Base-by-base conservation (phyloP, 805 yeast species). In the Saccharomycopsis fodiens region DNA sequence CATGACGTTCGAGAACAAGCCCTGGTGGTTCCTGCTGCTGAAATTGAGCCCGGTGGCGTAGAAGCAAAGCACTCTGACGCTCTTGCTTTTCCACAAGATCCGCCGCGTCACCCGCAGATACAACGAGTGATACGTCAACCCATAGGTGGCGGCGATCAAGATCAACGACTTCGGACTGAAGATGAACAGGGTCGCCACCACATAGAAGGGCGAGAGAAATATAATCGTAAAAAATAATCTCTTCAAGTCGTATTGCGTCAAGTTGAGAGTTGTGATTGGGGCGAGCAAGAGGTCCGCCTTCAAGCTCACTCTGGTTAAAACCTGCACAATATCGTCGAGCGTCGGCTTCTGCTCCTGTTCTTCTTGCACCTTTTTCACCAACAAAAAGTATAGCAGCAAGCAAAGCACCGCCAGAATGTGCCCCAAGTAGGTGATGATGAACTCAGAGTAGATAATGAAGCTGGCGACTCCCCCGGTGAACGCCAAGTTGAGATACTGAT, bases 21-120 rank as follows among this genome's bases (percentile, higher is more conserved):
- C 66, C 4, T 76, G 68, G 54, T 69, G 66, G n/a, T 43, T 39
- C 22, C 32, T 48, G 23, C 42, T 47, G 46, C 72, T 73, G 57
- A 87, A 80, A 65, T 88, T 94, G 42, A 91, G 69, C 2, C 97
- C 97, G 0, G 97, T 89, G 39, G 85, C 64, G 59, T 86, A 86
- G 61, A 88, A 91, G 42, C 84, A 78, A 4, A 83, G 55, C 41
- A 82, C 61, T 53, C 97, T 74, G 3, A 85, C 76, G 4, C 78
- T 56, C 56, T 81, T 73, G 49, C 91, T 79, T 55, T 83, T 79
- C 97, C 97, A 91, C 29, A 89, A 66, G 51, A 91, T 69, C 46
- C 79, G 78, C 56, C 98, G 74, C 1, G 94, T 79, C 7, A 91
- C 88, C 48, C 87, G 70, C 23, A 88, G 79, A 73, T 87, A 86